Percentiles rank a stretch among this genome's conserved stretches.
Conservation (phyloP, 2,329 filamentous ascomycete species). For the Onygenales sp. region DNA sequence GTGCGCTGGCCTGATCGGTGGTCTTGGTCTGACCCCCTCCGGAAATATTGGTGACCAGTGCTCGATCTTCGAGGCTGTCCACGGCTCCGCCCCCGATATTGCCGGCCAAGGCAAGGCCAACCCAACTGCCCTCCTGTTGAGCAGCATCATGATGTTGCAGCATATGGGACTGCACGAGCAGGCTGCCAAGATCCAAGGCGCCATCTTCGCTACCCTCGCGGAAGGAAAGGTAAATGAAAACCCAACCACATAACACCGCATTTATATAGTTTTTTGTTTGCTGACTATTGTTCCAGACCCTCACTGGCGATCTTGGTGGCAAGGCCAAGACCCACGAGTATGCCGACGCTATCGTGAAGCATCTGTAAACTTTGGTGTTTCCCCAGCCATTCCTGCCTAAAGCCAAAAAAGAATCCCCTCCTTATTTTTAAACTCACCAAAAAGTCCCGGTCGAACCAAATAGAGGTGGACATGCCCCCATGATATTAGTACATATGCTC, state of each 20-base stretch:
- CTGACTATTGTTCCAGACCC: conserved; percentile 36
- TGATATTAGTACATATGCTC: background rate
- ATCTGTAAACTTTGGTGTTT: conserved; percentile 32
- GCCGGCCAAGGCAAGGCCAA: conserved; percentile 93
- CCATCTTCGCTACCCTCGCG: conserved; percentile 87
- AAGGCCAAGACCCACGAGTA: conserved; percentile 95
- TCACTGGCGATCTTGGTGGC: conserved; percentile 93
- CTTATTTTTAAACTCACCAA: conserved; percentile 16
- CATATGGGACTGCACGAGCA: conserved; percentile 89
- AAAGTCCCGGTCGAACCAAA: background rate
- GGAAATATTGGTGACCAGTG: conserved; percentile 99
- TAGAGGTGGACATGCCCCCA: conserved; percentile 1
- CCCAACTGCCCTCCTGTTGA: conserved; percentile 89
- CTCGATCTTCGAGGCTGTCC: conserved; percentile 99
- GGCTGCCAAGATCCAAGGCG: conserved; percentile 81
- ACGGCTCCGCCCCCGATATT: conserved; percentile 94
- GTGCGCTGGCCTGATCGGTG: conserved; percentile 97
- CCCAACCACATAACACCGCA: background rate
- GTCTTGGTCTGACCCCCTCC: conserved; percentile 91
- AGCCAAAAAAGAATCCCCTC: background rate
- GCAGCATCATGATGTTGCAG: conserved; percentile 98
- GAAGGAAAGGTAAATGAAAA: conserved; percentile 68
- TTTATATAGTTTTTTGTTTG: background rate
- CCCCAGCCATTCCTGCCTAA: conserved; percentile 17
- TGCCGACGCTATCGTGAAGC: conserved; percentile 77